phyloP scores from a whole-genome alignment of 2,329 filamentous ascomycete genomes.

The Sclerotinia nivalis region DNA sequence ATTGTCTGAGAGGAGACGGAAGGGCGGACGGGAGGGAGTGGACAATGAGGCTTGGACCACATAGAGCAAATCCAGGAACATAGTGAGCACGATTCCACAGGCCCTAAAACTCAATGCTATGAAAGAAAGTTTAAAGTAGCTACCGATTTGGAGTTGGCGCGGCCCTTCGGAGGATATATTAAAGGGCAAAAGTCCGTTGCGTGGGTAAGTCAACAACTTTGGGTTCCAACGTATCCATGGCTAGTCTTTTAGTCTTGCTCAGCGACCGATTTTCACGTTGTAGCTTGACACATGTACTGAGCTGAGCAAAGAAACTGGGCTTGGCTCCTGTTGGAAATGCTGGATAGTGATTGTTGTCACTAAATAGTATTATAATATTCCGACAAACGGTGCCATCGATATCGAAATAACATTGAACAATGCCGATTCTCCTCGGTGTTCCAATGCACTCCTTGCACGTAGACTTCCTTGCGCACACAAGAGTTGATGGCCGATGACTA shows the following conservation, averaged over 20 bases:
- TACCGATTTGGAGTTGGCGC: not conserved
- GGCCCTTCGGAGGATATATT: too few species aligned
- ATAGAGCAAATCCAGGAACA: not conserved
- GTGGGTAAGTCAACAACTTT: too few species aligned
- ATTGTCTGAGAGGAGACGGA: not conserved
- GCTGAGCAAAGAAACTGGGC: not conserved
- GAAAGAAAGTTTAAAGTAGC: not conserved
- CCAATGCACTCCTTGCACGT: not conserved
- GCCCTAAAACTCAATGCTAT: not conserved
- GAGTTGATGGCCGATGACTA: not conserved
- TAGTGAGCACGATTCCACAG: not conserved
- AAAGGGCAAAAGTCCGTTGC: too few species aligned
- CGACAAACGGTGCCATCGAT: not conserved
- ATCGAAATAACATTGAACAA: not conserved
- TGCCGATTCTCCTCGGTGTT: not conserved
- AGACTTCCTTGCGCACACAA: not conserved
- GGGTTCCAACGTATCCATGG: not conserved
- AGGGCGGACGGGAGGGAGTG: not conserved
- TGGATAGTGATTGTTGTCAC: not conserved
- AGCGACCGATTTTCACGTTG: not conserved
- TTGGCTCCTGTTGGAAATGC: not conserved
- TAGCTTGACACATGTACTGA: not conserved
- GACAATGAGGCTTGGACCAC: not conserved
- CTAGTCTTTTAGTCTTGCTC: not conserved
- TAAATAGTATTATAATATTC: not conserved